Evolutionary conservation across 2,329 filamentous ascomycete genomes (phyloP), one percentile per base, ranked within the genome.

Genomic region (Macrophomina phaseolina): DNA sequence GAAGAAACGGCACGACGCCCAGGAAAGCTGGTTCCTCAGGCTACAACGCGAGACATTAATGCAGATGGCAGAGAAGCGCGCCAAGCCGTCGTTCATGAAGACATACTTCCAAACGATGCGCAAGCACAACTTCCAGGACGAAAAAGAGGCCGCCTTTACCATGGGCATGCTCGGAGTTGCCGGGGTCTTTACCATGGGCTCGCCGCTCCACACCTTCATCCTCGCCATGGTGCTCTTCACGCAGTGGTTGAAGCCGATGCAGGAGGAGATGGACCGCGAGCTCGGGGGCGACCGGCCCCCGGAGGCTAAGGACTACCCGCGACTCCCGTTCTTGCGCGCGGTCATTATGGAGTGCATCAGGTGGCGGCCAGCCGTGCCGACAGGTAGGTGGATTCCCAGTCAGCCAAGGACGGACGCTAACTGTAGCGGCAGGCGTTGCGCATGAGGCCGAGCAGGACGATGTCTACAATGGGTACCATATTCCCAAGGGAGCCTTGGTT

Each of bases 291-390:
- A 69, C 3, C 65, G 73, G 0, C 32, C 74, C 49, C 73, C 72
- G 4, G 52, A 18, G 2, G 72, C 69, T 18, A 68, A 70, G 0
- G 77, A 79, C 58, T 14, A 68, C 0, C 64, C 70, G 0, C 67
- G 69, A 0, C 65, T 79, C 6, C 76, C 74, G 0, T 75, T 75
- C 28, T 65, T 76, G 0, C 65, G 67, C 6, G 76, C 73, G 1
- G 65, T 78, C 0, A 64, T 78, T 0, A 69, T 76, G 32, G 77
- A 79, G 63, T 61, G 48, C 30, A 34, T 49, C 18, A 69, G 75
- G 1, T 78, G 77, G 64, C 76, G 77, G 0, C 71, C 75, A 0
- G 77, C 81, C 0, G 75, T 76, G 0, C 80, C 81, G 0, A 66
- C 9, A n/a, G 32, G 56, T 61, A 9, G 30, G 56, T 18, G 2